A percentile compares a stretch with the other conserved stretches of the same genome.
Conservation (phyloP, 1,139 yeast genomes). For the Yamadazyma sp. region DNA sequence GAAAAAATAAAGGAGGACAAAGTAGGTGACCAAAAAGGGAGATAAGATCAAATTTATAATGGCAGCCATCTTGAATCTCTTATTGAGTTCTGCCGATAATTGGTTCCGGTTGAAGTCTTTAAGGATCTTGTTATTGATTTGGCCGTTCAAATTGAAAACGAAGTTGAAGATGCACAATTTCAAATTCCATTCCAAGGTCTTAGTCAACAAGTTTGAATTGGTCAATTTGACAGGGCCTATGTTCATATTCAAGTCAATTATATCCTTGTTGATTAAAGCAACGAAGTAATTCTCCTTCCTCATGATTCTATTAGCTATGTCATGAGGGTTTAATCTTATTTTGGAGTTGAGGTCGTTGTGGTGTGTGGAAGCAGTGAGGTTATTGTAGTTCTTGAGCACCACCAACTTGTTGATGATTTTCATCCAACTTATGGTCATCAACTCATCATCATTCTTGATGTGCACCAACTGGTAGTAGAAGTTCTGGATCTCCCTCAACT, state of each 20-base stretch:
- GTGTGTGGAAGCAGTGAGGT: conserved; percentile 48
- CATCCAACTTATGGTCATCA: conserved; percentile 94
- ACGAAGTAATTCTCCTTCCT: conserved; percentile 90
- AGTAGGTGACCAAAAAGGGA: conserved; percentile 83
- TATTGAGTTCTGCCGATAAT: conserved; percentile 66
- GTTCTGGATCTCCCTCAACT: conserved; percentile 61
- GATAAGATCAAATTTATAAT: conserved; percentile 76
- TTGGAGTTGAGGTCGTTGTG: conserved; percentile 64
- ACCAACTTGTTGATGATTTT: conserved; percentile 78
- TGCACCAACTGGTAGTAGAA: conserved; percentile 68
- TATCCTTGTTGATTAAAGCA: conserved; percentile 79
- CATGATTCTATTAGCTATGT: conserved; percentile 94
- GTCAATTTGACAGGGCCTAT: conserved; percentile 26
- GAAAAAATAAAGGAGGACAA: conserved; percentile 80
- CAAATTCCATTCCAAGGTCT: conserved; percentile 91
- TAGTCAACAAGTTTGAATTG: conserved; percentile 57
- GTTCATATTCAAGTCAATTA: conserved; percentile 57
- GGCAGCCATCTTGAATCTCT: conserved; percentile 86
- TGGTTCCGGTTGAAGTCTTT: conserved; percentile 70
- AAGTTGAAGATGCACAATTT: conserved; percentile 85
- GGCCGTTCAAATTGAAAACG: conserved; percentile 82
- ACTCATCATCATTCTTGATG: conserved; percentile 68
- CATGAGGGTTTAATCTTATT: conserved; percentile 83
- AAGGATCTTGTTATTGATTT: conserved; percentile 69
- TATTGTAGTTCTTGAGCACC: conserved; percentile 76